These are phyloP conservation scores for Aphanomyces euteiches DNA, from an alignment of 352 stramenopile genomes.

Conservation along the genomic window DNA sequence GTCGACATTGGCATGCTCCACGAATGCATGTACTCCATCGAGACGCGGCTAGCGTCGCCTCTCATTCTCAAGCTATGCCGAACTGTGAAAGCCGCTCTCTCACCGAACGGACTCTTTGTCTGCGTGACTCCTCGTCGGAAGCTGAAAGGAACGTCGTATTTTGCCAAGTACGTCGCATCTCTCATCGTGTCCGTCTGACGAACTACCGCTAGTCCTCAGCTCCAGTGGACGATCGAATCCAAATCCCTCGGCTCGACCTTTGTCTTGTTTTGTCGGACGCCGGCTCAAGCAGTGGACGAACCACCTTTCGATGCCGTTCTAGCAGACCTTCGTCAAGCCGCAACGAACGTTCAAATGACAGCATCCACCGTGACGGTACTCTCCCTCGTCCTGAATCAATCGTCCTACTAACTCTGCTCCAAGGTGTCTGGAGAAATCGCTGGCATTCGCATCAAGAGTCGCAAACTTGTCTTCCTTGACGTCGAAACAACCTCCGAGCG, in stretches of 20 bases:
- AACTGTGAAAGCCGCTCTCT: neutral
- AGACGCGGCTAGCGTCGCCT: constrained; percentile 14
- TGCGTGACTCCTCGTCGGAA: constrained; percentile 13
- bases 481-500: neutral
- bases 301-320: neutral
- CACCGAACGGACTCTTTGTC: constrained; percentile 1
- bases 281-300: neutral
- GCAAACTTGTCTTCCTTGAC: constrained; percentile 15
- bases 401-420: too few relatives aligned
- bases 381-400: too few relatives aligned
- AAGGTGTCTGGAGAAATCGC: neutral
- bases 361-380: neutral
- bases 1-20: constrained; percentile 11
- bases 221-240: constrained; percentile 1
- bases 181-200: neutral
- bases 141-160: constrained; percentile 13
- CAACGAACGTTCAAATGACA: neutral
- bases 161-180: constrained; percentile 10
- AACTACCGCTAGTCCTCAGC: neutral
- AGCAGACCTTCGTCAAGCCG: neutral
- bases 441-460: constrained; percentile 18
- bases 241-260: neutral
- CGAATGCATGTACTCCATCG: constrained; percentile 13
- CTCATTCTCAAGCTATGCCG: neutral
- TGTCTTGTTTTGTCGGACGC: neutral